Conservation (phyloP, 345 rosid species). For the Populus nigra region DNA sequence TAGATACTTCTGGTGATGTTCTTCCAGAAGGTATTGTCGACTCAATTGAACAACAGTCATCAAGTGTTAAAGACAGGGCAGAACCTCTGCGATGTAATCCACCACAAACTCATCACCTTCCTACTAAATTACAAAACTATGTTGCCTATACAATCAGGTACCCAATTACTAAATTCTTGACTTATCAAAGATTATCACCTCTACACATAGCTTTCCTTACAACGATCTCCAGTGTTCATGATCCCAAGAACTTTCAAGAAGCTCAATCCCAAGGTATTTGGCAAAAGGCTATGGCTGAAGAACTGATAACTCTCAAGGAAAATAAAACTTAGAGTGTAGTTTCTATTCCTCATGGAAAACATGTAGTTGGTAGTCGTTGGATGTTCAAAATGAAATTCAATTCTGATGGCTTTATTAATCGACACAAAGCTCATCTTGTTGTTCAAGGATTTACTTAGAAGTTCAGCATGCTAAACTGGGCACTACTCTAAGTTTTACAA, state of each 20-base stretch:
- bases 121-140: too few species aligned
- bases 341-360: neutral
- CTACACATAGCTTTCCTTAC: neutral
- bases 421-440: neutral
- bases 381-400: neutral
- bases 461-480: too few species aligned
- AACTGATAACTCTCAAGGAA: neutral
- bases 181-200: neutral
- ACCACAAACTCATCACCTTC: fast-evolving
- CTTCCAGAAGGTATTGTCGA: fast-evolving
- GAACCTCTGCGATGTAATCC: fast-evolving
- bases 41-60: too few species aligned
- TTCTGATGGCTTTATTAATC: neutral
- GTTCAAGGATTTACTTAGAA: too few species aligned
- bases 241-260: neutral
- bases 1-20: too few species aligned
- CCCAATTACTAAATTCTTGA: neutral
- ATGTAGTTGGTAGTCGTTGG: neutral
- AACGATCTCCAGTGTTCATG: neutral
- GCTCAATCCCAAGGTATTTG: neutral
- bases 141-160: fast-evolving
- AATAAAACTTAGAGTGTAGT: neutral
- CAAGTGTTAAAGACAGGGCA: too few species aligned
- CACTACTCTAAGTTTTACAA: too few species aligned
- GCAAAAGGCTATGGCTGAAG: neutral